A percentile compares a stretch with the other conserved stretches of the same genome.
These are phyloP conservation scores for Lodderomyces metapsilosis DNA, from an alignment of 1,139 yeast species.

Conservation along the genomic window DNA sequence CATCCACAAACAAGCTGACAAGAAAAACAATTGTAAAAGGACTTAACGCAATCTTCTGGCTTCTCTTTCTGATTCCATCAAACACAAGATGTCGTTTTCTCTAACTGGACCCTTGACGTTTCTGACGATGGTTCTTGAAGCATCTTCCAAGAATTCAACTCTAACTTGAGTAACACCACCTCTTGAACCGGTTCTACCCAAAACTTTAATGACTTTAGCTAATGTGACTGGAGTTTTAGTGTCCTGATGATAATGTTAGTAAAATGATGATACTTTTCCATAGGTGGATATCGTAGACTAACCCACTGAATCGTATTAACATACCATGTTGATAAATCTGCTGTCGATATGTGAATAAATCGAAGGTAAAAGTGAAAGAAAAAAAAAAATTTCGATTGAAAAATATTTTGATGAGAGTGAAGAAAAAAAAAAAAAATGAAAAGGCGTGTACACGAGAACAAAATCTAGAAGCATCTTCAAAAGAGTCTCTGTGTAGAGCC, in stretches of 20 bases:
- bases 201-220: constrained; percentile 98
- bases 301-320: too few species aligned
- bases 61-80: constrained; percentile 99
- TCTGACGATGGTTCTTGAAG: constrained; percentile 98
- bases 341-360: constrained; percentile 2
- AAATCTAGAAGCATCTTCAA: too few species aligned
- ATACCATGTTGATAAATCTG: constrained; percentile 11
- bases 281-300: too few species aligned
- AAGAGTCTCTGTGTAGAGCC: too few species aligned
- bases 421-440: constrained; percentile 4
- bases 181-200: constrained; percentile 99
- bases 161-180: constrained; percentile 99
- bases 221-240: constrained; percentile 96
- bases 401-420: not conserved
- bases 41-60: constrained; percentile 70
- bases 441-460: constrained; percentile 1
- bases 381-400: constrained; percentile 8
- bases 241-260: constrained; percentile 42
- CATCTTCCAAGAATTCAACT: constrained; percentile 98
- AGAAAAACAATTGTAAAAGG: not conserved
- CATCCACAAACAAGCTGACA: not conserved
- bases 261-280: not conserved
- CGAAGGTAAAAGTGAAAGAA: not conserved
- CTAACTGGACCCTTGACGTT: constrained; percentile 99
- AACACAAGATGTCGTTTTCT: constrained; percentile 97